phyloP scores from a whole-genome alignment of 1,284 basidiomycete species.

The Inonotus hispidus region DNA sequence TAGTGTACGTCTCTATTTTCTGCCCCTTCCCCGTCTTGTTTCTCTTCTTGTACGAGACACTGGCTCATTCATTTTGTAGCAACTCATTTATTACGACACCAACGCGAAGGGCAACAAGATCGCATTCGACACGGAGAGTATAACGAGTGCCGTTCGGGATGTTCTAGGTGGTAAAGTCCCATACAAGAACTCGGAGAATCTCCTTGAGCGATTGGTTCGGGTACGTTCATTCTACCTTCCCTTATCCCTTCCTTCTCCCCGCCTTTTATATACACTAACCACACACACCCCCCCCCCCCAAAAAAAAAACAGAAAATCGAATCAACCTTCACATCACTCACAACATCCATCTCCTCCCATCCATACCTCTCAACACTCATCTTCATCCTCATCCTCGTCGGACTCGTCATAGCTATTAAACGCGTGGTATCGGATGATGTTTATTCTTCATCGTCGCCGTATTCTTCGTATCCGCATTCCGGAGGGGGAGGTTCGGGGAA shows the following conservation, averaged over 20 bases:
- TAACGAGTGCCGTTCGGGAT: conserved; percentile 70
- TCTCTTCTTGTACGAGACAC: background rate
- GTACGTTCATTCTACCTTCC: conserved; percentile 36
- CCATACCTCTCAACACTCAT: conserved; percentile 18
- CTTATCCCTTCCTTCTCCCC: background rate
- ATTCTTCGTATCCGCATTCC: background rate
- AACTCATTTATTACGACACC: conserved; percentile 61
- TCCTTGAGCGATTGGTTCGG: conserved; percentile 59
- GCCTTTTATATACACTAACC: background rate
- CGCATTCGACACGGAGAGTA: conserved; percentile 45
- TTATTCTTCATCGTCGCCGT: background rate
- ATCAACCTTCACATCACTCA: conserved; percentile 12
- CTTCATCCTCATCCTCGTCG: conserved; percentile 9
- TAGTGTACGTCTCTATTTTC: conserved; percentile 42
- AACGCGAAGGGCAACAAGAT: conserved; percentile 50
- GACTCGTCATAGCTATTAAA: conserved; percentile 7
- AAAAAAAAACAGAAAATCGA: conserved; percentile 8
- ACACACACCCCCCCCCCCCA: no score
- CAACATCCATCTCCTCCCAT: conserved; percentile 13
- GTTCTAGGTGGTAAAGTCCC: conserved; percentile 50
- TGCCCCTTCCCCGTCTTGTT: background rate
- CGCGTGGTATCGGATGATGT: conserved; percentile 7
- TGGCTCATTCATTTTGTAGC: no score
- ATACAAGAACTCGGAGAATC: conserved; percentile 65
- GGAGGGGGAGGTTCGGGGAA: no score